phyloP scores from a whole-genome alignment of 805 yeast species.

The Starmerella scarabaei region DNA sequence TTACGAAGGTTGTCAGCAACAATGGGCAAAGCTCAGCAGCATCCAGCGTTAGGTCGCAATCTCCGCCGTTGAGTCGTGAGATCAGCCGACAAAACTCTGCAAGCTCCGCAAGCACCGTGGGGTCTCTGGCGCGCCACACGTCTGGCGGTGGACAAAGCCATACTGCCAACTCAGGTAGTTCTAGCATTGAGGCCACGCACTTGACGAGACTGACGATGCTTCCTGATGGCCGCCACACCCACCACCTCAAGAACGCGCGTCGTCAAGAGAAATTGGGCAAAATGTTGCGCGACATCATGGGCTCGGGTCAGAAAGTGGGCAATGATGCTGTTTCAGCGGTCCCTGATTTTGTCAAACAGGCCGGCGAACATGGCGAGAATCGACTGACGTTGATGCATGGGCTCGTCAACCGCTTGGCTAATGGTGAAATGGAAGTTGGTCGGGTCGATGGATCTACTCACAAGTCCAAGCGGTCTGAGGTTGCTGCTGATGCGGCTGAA shows the following conservation, averaged over 20 bases:
- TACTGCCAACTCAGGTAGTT: too few relatives aligned
- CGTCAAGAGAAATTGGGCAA: conserved; percentile 44
- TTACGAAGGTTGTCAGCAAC: too few relatives aligned
- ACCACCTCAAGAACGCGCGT: conserved; percentile 53
- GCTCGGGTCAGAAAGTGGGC: conserved; percentile 30
- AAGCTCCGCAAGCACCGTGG: conserved; percentile 1
- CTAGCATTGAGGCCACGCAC: neutral
- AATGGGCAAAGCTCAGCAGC: too few relatives aligned
- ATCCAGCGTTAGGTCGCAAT: too few relatives aligned
- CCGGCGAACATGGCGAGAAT: conserved; percentile 10
- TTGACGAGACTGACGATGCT: conserved; percentile 19
- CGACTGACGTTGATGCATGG: conserved; percentile 27
- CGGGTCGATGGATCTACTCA: conserved; percentile 22
- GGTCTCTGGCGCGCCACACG: too few relatives aligned
- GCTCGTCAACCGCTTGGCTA: conserved; percentile 25
- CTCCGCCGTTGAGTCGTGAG: too few relatives aligned
- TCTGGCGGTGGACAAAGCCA: too few relatives aligned
- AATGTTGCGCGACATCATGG: conserved; percentile 39
- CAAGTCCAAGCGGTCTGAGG: conserved; percentile 2
- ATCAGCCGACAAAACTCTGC: conserved; percentile 16
- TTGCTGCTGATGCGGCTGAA: conserved; percentile 7
- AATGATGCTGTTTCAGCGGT: conserved; percentile 23
- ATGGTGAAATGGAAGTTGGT: conserved; percentile 28
- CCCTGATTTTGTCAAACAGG: conserved; percentile 20
- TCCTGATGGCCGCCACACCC: conserved; percentile 63